Evolutionary conservation across 306 rosid species (phyloP).

Genomic region (Prunus salicina): DNA sequence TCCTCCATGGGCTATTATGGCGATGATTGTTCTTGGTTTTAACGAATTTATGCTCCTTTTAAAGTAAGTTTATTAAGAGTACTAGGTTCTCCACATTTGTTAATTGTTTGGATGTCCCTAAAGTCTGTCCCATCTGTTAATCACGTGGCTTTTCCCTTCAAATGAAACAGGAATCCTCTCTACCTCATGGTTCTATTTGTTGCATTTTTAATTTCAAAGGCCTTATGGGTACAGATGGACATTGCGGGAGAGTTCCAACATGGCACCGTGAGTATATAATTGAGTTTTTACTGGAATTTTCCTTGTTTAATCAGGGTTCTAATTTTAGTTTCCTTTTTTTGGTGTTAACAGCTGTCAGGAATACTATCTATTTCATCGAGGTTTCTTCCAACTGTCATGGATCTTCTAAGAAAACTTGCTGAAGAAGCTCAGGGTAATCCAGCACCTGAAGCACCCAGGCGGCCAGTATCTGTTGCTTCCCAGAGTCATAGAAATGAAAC

Average conservation of each 20-base stretch:
- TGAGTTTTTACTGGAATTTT: background rate
- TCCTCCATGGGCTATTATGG: conserved; percentile 91
- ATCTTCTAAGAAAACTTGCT: conserved; percentile 70
- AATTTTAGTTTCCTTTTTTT: conserved; percentile 4
- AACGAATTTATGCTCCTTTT: conserved; percentile 85
- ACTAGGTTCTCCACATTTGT: background rate
- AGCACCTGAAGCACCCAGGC: conserved; percentile 31
- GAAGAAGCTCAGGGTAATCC: conserved; percentile 72
- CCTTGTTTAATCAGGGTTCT: background rate
- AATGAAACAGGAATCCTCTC: conserved; percentile 74
- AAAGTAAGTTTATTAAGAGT: conserved; percentile 46
- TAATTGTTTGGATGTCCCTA: background rate
- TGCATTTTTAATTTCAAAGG: conserved; percentile 57
- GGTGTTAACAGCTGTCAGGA: conserved; percentile 63
- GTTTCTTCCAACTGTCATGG: conserved; percentile 76
- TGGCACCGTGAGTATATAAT: conserved; percentile 61
- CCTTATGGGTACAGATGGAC: conserved; percentile 86
- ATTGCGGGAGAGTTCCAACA: conserved; percentile 56
- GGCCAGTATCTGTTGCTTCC: conserved; percentile 30
- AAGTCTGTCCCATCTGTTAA: background rate
- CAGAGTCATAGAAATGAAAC: conserved; percentile 45
- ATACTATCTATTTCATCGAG: conserved; percentile 61
- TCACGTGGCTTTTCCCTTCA: conserved; percentile 17
- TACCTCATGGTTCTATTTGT: conserved; percentile 65
- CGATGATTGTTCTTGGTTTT: conserved; percentile 73